These are phyloP conservation scores for Lachnellula cervina DNA, from an alignment of 2,329 filamentous ascomycete genomes.

Conservation along the genomic window DNA sequence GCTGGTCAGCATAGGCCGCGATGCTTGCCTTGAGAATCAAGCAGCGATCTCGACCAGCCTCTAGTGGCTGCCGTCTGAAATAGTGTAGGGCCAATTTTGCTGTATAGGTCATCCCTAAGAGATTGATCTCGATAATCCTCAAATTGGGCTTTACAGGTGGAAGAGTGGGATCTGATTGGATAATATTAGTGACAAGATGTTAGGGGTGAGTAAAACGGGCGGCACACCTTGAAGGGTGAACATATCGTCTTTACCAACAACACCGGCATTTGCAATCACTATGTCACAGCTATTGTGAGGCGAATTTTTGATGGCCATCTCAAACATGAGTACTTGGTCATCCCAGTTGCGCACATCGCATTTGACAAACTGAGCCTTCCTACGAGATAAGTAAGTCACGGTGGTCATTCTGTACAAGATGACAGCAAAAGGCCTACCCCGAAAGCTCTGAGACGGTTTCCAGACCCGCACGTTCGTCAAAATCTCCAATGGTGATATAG, in stretches of 20 bases:
- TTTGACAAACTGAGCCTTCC: constrained; percentile 35
- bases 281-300: constrained; percentile 39
- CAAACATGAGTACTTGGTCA: constrained; percentile 38
- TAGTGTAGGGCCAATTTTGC: constrained; percentile 44
- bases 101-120: constrained; percentile 41
- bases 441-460: constrained; percentile 10
- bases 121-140: constrained; percentile 38
- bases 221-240: constrained; percentile 35
- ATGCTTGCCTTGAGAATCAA: constrained; percentile 46
- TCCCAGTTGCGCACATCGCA: constrained; percentile 42
- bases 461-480: constrained; percentile 32
- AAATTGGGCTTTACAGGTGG: constrained; percentile 36
- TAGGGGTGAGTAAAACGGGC: not conserved
- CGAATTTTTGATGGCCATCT: constrained; percentile 34
- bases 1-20: constrained; percentile 43
- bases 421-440: not conserved
- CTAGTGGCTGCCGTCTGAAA: constrained; percentile 39
- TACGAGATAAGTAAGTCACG: constrained; percentile 10
- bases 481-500: constrained; percentile 39
- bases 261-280: constrained; percentile 45
- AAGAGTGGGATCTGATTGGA: not conserved
- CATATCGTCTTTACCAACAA: constrained; percentile 35
- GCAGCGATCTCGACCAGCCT: constrained; percentile 38
- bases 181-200: not conserved
- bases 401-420: not conserved